phyloP scores from a whole-genome alignment of 106 monocot species.

The Chionographis japonica region DNA sequence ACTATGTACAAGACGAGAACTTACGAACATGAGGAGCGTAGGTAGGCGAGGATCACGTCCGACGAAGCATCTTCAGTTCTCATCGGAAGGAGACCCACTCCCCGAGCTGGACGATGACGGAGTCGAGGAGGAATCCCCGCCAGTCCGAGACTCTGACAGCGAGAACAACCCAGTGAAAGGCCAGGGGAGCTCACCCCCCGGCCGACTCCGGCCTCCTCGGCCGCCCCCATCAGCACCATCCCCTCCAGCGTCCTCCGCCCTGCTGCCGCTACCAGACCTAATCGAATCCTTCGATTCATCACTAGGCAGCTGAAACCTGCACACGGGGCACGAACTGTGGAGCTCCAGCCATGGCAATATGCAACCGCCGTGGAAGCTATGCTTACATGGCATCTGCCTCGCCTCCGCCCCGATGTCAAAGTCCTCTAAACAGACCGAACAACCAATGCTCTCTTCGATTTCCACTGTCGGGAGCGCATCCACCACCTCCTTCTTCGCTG shows the following conservation, averaged over 20 bases:
- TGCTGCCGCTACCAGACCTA: not conserved
- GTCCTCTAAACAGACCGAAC: slow-evolving; percentile 80
- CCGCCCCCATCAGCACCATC: slow-evolving; percentile 1
- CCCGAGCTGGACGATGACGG: no score
- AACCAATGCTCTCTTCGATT: slow-evolving; percentile 39
- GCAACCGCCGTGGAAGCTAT: slow-evolving; percentile 64
- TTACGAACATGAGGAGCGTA: no score
- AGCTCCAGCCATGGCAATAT: slow-evolving; percentile 81
- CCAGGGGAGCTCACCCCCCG: slow-evolving; percentile 46
- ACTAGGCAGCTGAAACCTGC: slow-evolving; percentile 65
- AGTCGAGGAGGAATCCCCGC: no score
- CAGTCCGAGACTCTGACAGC: not conserved
- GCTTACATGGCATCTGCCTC: slow-evolving; percentile 76
- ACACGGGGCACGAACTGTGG: slow-evolving; percentile 88
- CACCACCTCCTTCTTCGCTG: slow-evolving; percentile 61
- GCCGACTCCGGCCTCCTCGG: slow-evolving; percentile 20
- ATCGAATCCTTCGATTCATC: slow-evolving; percentile 32
- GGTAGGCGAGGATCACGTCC: no score
- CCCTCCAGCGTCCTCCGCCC: slow-evolving; percentile 1
- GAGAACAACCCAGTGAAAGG: slow-evolving; percentile 64
- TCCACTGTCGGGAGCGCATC: slow-evolving; percentile 62
- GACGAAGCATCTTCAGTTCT: no score
- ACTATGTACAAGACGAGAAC: no score
- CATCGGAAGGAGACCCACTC: no score
- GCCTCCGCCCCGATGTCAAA: slow-evolving; percentile 46